Base-by-base conservation (phyloP, 768 basidiomycete species). In the Phylloporus rhodoxanthus region DNA sequence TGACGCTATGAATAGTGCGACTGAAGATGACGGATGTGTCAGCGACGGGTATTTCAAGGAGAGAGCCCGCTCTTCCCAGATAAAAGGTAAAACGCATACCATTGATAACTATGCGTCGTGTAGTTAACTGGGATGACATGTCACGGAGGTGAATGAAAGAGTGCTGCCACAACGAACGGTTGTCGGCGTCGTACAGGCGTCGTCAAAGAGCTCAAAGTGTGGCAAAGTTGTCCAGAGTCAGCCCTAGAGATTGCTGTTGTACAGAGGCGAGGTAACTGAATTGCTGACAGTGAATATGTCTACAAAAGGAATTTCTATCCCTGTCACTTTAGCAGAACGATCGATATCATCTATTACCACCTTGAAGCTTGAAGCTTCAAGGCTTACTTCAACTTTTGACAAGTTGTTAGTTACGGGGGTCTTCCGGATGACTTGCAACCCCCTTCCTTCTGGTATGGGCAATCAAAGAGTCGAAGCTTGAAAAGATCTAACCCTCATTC, bases 1-100 rank as follows among this genome's bases (percentile, higher is more conserved):
- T n/a, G 75, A 69, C 5, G 74, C 75, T 14, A 76, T 66, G 30
- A 79, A 70, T 14, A 81, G 52, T 6, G 78, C 79, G 54, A 80
- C 80, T 81, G 54, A 26, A 33, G 51, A 47, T 48, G 29, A 33
- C 28, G 39, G 37, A 38, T 30, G 38, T 1, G 34, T 65, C 11
- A 61, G 54, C 36, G 4, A 57, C 26, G 15, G 25, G n/a, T 8
- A 8, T n/a, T 20, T 43, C 26, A 25, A 41, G 13, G 8, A 38
- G 2, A 36, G 25, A 43, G n/a, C 40, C 15, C 13, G 43, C 23
- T 23, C 37, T 30, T 23, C 34, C 20, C 13, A 13, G 26, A 17
- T 13, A 32, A n/a, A 19, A 21, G 5, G 4, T 8, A 36, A 34
- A 37, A 6, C 6, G 48, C 71, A 41, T 39, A 75, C 76, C 72